A percentile compares a stretch with the other conserved stretches of the same genome.
These are phyloP conservation scores for Trichoderma guizhouense DNA, from an alignment of 2,329 filamentous ascomycete species.

Conservation along the genomic window DNA sequence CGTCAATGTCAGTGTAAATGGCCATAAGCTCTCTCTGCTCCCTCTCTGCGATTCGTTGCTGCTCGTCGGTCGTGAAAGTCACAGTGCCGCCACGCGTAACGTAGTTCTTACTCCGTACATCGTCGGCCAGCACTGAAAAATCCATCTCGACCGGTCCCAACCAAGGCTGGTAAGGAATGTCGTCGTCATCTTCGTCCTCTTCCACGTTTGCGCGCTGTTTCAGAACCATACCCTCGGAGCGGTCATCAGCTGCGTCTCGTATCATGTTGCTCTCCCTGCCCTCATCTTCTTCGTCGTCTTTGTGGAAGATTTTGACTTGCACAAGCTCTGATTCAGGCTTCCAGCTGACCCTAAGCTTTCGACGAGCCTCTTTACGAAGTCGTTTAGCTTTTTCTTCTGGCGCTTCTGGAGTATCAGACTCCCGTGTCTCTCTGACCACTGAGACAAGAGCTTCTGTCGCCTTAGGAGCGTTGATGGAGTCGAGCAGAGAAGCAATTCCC, in stretches of 20 bases:
- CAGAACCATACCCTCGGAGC: conserved; percentile 67
- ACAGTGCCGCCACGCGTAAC: conserved; percentile 53
- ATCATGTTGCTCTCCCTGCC: conserved; percentile 66
- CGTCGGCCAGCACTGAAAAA: conserved; percentile 45
- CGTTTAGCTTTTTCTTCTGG: conserved; percentile 64
- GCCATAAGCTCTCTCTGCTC: conserved; percentile 60
- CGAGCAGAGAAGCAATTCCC: conserved; percentile 53
- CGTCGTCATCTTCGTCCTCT: conserved; percentile 58
- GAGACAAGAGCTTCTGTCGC: conserved; percentile 36
- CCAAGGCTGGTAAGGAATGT: conserved; percentile 53
- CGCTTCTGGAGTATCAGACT: conserved; percentile 58
- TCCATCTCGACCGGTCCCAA: conserved; percentile 45
- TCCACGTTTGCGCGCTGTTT: conserved; percentile 50
- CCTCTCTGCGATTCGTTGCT: conserved; percentile 52
- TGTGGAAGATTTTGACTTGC: conserved; percentile 66
- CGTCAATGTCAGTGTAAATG: conserved; percentile 52
- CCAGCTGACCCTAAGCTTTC: conserved; percentile 68
- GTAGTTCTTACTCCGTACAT: conserved; percentile 47
- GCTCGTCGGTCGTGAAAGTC: conserved; percentile 52
- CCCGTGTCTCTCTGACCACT: conserved; percentile 50
- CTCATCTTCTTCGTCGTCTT: conserved; percentile 68
- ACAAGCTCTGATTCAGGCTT: conserved; percentile 65
- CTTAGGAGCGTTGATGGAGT: conserved; percentile 46
- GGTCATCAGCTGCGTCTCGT: conserved; percentile 69
- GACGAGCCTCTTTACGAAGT: conserved; percentile 67